phyloP scores from a whole-genome alignment of 768 basidiomycete genomes.

The Tricholoma saponaceum region DNA sequence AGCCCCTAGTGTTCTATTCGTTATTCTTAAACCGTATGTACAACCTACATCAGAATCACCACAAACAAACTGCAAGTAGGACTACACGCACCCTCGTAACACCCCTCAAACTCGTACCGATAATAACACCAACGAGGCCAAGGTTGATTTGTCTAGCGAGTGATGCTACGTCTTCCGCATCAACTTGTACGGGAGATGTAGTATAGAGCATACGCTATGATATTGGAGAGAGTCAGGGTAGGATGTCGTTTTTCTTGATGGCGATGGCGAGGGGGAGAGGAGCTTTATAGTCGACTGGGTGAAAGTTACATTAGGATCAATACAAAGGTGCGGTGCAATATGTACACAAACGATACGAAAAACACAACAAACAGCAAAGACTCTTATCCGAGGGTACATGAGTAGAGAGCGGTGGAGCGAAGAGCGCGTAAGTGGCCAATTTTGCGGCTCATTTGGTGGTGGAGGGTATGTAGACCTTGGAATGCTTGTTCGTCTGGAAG shows the following conservation, averaged over 20 bases:
- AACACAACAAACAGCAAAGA: too few species aligned
- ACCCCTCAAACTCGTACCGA: slow-evolving; percentile 65
- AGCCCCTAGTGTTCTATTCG: slow-evolving; percentile 66
- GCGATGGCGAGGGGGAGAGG: slow-evolving; percentile 17
- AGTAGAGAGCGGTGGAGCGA: too few species aligned
- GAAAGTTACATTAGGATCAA: too few species aligned
- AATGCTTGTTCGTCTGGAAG: too few species aligned
- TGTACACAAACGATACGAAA: too few species aligned
- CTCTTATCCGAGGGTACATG: too few species aligned
- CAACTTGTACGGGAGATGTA: slow-evolving; percentile 17
- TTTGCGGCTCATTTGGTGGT: too few species aligned
- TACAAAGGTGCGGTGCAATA: too few species aligned
- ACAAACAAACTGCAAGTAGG: background rate
- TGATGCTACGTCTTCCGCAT: slow-evolving; percentile 32
- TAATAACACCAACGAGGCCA: slow-evolving; percentile 70
- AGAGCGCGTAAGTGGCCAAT: too few species aligned
- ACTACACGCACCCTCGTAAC: slow-evolving; percentile 50
- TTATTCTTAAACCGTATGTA: slow-evolving; percentile 52
- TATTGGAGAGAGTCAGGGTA: slow-evolving; percentile 28
- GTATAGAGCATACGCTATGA: slow-evolving; percentile 34
- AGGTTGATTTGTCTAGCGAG: slow-evolving; percentile 55
- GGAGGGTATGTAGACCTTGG: too few species aligned
- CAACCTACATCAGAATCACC: background rate
- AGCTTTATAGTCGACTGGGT: slow-evolving; percentile 54
- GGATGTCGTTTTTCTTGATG: slow-evolving; percentile 11